Base-by-base conservation (phyloP, 1,284 basidiomycete genomes). In the Microbotryomycetes sp. region DNA sequence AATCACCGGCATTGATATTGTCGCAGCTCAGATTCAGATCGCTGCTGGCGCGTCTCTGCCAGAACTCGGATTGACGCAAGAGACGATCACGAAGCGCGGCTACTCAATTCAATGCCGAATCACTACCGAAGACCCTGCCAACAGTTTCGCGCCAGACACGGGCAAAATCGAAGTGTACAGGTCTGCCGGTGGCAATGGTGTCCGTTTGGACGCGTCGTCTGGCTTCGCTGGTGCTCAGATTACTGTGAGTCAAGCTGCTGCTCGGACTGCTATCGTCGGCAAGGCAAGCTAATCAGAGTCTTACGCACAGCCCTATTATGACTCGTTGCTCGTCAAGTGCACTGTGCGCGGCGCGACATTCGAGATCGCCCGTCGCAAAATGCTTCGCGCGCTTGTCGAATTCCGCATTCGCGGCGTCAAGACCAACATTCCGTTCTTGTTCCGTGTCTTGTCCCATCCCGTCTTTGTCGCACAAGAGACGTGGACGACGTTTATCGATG, bases 401-500 rank as follows among this genome's bases (percentile, higher is more conserved):
- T 98, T 98, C 87, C 89, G 96, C 75, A 98, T 99, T 72, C 91
- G 96, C 73, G 94, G 94, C 46, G 71, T 72, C 52, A 71, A 91
- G 89, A 97, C 92, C 70, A 98, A 98, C 79, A 98, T 98, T 70
- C 96, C 96, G 29, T 99, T 98, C 88, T 79, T 99, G 70, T 96
- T 98, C 85, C 88, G 93, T 67, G 84, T 99, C 28, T 80, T 99
- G 69, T 97, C 94, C n/a, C 91, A 98, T 77, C 91, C 94, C 71
- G 85, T 93, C 68, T 98, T 97, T 79, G 89, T 97, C 70, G 87
- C 85, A 48, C 92, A 92, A 65, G 89, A 90, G 79, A 97, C 96
- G 23, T 99, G 96, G 96, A 99, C 92, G 3, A 97, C 93, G 88
- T 97, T 97, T 81, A 98, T 99, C 76, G 96, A 99, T 75, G 96